These are phyloP conservation scores for Solanum piurae DNA, from an alignment of 257 asterid species.

Conservation along the genomic window DNA sequence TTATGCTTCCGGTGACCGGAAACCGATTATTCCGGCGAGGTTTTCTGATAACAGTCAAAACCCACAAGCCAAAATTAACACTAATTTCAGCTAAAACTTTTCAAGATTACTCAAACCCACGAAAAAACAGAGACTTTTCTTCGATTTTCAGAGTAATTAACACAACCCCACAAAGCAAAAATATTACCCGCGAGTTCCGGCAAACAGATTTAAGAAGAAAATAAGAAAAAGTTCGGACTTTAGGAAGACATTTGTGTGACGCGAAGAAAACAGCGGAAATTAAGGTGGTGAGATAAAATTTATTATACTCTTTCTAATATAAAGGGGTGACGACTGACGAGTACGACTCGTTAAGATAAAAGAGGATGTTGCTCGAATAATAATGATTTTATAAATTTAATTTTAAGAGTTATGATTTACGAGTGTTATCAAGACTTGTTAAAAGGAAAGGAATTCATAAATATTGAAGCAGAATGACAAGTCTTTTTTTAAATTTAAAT, in stretches of 20 bases:
- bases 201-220: background rate
- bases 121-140: slow-evolving; percentile 4
- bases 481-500: background rate
- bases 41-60: slow-evolving; percentile 2
- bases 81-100: background rate
- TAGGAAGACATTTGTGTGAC: background rate
- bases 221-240: background rate
- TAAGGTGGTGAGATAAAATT: background rate
- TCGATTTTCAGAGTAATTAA: slow-evolving; percentile 3
- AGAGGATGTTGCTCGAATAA: too few species aligned
- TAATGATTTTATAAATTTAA: too few species aligned
- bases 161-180: background rate
- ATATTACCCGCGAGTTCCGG: background rate
- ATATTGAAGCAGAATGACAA: background rate
- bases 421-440: too few species aligned
- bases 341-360: background rate
- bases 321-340: background rate
- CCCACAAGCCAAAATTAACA: background rate
- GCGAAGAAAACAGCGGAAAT: background rate
- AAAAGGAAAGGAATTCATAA: too few species aligned
- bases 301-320: background rate
- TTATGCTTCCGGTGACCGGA: slow-evolving; percentile 18
- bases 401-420: too few species aligned
- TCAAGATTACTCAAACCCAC: slow-evolving; percentile 9
- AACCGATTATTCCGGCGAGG: slow-evolving; percentile 21